Evolutionary conservation across 176 grass and related monocot genomes (phyloP).

Genomic region (Rhipidocladum racemiflorum): DNA sequence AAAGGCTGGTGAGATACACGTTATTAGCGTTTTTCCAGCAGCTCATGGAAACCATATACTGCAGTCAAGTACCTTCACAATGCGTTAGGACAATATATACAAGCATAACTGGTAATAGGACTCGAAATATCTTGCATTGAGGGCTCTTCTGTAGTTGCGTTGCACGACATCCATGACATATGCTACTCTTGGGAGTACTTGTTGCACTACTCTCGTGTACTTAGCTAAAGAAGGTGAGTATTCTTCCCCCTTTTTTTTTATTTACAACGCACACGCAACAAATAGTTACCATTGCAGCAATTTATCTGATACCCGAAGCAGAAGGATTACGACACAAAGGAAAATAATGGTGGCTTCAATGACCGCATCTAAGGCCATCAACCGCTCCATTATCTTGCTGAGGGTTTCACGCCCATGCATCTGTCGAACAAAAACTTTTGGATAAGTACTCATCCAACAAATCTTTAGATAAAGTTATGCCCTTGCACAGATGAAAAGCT

Average conservation of each 20-base stretch:
- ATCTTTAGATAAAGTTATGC: neutral
- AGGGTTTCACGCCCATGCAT: slow-evolving; percentile 34
- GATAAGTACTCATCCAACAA: slow-evolving; percentile 13
- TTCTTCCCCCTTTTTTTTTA: neutral
- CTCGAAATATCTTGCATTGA: neutral
- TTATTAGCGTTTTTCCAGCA: neutral
- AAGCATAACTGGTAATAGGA: neutral
- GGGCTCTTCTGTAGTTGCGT: too few species aligned
- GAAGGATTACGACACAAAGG: slow-evolving; percentile 40
- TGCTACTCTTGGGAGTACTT: neutral
- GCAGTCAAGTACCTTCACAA: neutral
- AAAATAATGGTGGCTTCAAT: slow-evolving; percentile 45
- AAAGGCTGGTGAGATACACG: neutral
- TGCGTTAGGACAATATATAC: neutral
- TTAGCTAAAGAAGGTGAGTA: neutral
- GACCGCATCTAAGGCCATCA: slow-evolving; percentile 34
- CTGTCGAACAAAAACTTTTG: slow-evolving; percentile 28
- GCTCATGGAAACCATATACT: neutral
- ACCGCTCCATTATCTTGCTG: neutral
- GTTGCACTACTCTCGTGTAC: neutral
- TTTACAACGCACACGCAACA: slow-evolving; percentile 16
- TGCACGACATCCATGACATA: neutral
- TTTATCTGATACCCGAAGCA: slow-evolving; percentile 41
- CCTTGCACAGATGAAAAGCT: neutral
- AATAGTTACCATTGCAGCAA: slow-evolving; percentile 17